These are phyloP conservation scores for Cryptosporidium sp. DNA, from an alignment of 169 alveolate species.

Conservation along the genomic window DNA sequence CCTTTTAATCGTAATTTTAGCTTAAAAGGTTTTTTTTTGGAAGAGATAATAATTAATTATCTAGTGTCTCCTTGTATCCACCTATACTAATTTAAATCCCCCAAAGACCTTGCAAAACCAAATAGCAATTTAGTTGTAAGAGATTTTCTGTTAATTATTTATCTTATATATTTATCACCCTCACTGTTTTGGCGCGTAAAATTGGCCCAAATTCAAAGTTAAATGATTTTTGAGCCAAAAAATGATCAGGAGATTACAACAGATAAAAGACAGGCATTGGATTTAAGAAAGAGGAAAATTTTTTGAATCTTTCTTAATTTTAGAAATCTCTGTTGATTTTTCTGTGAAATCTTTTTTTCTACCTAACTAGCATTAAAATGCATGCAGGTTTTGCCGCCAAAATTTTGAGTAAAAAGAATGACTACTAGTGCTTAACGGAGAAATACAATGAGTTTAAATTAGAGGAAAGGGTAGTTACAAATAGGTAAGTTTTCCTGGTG, in stretches of 20 bases:
- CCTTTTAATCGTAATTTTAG: neutral
- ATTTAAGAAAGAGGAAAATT: neutral
- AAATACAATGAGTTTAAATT: neutral
- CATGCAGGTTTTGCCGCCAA: neutral
- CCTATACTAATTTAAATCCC: neutral
- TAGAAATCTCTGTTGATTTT: neutral
- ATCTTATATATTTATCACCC: neutral
- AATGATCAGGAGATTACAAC: too few relatives aligned
- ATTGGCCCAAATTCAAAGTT: neutral
- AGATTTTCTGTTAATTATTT: neutral
- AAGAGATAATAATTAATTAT: neutral
- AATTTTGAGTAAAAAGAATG: neutral
- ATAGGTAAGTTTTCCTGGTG: neutral
- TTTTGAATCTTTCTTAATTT: neutral
- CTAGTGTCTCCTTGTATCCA: neutral
- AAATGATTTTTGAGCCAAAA: too few relatives aligned
- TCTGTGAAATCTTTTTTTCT: neutral
- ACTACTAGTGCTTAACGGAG: neutral
- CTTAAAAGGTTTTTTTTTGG: neutral
- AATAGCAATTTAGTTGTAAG: neutral
- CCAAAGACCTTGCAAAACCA: slow-evolving; percentile 3
- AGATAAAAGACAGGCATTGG: neutral
- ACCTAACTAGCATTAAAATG: neutral
- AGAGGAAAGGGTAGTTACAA: too few relatives aligned
- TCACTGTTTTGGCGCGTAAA: neutral